Percentiles rank a stretch among this genome's conserved stretches.
Conservation (phyloP, 2,329 filamentous ascomycete genomes). For the Macrophomina tecta region DNA sequence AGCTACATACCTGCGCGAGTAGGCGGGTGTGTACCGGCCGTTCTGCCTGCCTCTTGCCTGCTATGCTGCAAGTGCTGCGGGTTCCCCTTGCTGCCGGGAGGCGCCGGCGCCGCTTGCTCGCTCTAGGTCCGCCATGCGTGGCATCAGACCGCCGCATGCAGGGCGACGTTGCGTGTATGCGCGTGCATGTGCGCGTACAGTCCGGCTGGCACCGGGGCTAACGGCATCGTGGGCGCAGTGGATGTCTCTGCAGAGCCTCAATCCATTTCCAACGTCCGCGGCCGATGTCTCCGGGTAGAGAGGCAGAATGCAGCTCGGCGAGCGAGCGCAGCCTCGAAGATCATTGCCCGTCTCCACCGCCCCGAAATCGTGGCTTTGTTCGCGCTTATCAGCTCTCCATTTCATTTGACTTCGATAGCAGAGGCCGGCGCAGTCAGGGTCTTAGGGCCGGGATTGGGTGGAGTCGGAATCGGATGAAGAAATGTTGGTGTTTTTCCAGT, state of each 20-base stretch:
- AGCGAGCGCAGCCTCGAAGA: not conserved
- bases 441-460: constrained; percentile 13
- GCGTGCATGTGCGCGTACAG: not conserved
- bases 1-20: too few species aligned
- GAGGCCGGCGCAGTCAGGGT: constrained; percentile 21
- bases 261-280: not conserved
- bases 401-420: not conserved
- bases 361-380: not conserved
- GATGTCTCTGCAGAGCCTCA: not conserved
- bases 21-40: too few species aligned
- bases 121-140: too few species aligned
- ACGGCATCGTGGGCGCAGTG: not conserved
- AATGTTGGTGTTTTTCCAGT: not conserved
- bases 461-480: not conserved
- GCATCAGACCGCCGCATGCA: too few species aligned
- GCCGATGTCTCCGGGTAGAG: constrained; percentile 5
- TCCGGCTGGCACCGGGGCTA: not conserved
- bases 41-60: not conserved
- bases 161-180: not conserved
- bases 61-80: not conserved
- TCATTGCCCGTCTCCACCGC: too few species aligned
- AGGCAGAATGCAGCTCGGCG: not conserved
- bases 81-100: not conserved
- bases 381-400: too few species aligned
- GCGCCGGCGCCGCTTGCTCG: too few species aligned